Base-by-base conservation (phyloP, 2,329 filamentous ascomycete genomes). In the Xylariales sp. region DNA sequence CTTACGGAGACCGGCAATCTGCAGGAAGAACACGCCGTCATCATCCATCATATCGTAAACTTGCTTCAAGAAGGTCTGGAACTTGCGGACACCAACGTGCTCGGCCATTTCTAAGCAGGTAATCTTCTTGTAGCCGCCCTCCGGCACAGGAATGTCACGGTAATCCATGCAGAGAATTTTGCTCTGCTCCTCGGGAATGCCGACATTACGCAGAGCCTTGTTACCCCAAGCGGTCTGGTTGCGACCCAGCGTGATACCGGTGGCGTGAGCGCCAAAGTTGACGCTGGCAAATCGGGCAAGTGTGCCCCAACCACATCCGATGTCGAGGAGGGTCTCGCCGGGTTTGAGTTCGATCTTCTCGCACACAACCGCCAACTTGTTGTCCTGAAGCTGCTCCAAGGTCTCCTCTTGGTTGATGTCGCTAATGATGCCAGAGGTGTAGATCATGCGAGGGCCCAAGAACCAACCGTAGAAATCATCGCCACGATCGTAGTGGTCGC, bases 381-480 rank as follows among this genome's bases (percentile, higher is more conserved):
- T 97, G 66, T 97, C 91, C 72, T 97, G 93, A 31, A 97, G 78
- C 68, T 97, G 76, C 69, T 98, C 93, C 18, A 98, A 83, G 23
- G 81, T 79, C 70, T 97, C 93, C 67, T 97, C 93, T 50, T 74
- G 76, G 65, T 83, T 81, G 62, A 87, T 78, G 63, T 97, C 89
- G 44, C 85, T 85, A 60, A 98, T 94, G 55, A 98, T 74, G 55
- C 93, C 93, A 35, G 88, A 94, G 36, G 93, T 98, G 73, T 97
- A 97, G 67, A 97, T 88, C 93, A 97, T 98, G 59, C 91, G 90
- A 42, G 91, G 91, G 45, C 93, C 93, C 47, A 97, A 79, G 77
- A 97, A 97, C 89, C 90, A 98, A 62, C 81, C 85, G 74, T 98
- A 98, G 70, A 96, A 95, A 67, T 97, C 93, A 62, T 98, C 89